Conservation (phyloP, 2,329 filamentous ascomycete species). For the Colletotrichum endophyticum region DNA sequence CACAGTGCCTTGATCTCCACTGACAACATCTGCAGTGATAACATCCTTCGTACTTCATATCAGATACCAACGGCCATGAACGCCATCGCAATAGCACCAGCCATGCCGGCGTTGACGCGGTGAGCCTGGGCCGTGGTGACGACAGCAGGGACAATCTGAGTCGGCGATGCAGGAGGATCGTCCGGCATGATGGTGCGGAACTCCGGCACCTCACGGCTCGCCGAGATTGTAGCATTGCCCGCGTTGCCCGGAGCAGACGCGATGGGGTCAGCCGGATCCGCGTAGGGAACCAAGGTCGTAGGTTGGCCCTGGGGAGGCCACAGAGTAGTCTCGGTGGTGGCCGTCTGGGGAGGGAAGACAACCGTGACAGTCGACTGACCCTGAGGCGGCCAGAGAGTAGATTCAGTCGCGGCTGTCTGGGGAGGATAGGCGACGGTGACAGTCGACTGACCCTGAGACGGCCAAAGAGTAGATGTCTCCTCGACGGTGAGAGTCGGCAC, state of each 20-base stretch:
- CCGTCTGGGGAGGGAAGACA: background rate
- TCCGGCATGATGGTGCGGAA: constrained; percentile 7
- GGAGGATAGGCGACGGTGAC: background rate
- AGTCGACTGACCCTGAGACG: background rate
- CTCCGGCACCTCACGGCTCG: background rate
- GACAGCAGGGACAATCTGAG: background rate
- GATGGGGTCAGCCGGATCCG: background rate
- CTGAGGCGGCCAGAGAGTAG: background rate
- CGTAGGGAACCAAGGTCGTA: constrained; percentile 1
- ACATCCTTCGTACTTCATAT: background rate
- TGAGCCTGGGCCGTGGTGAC: constrained; percentile 3
- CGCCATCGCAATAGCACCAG: background rate
- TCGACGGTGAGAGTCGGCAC: too few relatives aligned
- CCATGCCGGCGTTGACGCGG: background rate
- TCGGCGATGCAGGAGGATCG: background rate
- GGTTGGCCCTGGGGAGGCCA: background rate
- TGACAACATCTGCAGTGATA: background rate
- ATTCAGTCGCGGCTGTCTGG: background rate
- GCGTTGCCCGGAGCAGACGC: background rate
- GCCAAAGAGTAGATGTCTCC: background rate
- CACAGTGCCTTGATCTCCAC: background rate
- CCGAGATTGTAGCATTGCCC: background rate
- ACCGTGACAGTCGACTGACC: background rate
- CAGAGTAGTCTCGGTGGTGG: background rate
- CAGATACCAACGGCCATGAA: background rate